Evolutionary conservation across 1,284 basidiomycete species (phyloP).

Genomic region (Farysia itapuensis): DNA sequence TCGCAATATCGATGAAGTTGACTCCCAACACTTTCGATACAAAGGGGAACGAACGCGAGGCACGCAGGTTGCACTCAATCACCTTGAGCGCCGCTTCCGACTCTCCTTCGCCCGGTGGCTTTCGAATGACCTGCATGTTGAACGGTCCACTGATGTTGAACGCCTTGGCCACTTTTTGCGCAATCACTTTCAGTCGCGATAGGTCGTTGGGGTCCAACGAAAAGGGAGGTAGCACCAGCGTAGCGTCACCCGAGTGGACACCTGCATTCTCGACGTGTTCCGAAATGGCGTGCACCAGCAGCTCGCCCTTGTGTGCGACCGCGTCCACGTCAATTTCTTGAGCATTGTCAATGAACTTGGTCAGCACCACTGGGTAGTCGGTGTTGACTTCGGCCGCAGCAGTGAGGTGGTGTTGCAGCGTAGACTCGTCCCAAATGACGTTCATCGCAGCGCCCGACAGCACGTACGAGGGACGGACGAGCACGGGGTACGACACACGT

Average conservation of each 20-base stretch:
- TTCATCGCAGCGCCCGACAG: slow-evolving; percentile 99
- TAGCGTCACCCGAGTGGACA: slow-evolving; percentile 98
- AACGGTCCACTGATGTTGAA: slow-evolving; percentile 97
- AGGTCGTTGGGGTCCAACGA: slow-evolving; percentile 77
- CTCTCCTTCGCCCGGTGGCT: slow-evolving; percentile 67
- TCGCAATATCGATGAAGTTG: slow-evolving; percentile 95
- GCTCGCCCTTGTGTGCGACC: slow-evolving; percentile 87
- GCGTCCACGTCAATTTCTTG: slow-evolving; percentile 99
- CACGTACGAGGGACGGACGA: slow-evolving; percentile 72
- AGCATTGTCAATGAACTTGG: slow-evolving; percentile 96
- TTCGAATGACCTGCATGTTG: slow-evolving; percentile 99
- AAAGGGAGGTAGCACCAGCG: slow-evolving; percentile 94
- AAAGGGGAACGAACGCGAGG: slow-evolving; percentile 97
- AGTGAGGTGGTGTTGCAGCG: slow-evolving; percentile 87
- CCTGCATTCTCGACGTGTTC: slow-evolving; percentile 99
- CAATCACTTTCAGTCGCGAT: slow-evolving; percentile 82
- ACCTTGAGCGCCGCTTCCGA: slow-evolving; percentile 81
- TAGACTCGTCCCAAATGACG: slow-evolving; percentile 88
- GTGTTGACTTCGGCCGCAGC: slow-evolving; percentile 94
- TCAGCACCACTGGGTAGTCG: slow-evolving; percentile 94
- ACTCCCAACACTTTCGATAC: slow-evolving; percentile 95
- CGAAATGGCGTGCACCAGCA: slow-evolving; percentile 93
- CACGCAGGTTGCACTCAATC: slow-evolving; percentile 97
- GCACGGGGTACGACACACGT: slow-evolving; percentile 67
- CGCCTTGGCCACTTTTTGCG: slow-evolving; percentile 89